Evolutionary conservation across 257 asterid species (phyloP).

Genomic region (Solanum tarapatanum): DNA sequence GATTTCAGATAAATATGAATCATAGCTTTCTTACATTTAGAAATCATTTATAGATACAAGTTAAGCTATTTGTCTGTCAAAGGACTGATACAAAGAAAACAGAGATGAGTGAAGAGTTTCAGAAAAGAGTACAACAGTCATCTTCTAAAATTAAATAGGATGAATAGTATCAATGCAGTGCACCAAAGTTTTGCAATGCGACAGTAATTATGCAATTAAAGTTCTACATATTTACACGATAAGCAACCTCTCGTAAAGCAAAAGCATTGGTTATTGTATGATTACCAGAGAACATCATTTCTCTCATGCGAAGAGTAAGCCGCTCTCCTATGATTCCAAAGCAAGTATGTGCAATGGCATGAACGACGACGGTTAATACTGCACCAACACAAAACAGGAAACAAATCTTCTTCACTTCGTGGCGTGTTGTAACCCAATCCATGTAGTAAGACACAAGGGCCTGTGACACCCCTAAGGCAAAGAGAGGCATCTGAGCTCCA

Average conservation of each 20-base stretch:
- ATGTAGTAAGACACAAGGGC: slow-evolving; percentile 94
- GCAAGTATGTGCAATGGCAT: slow-evolving; percentile 63
- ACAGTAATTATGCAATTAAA: background rate
- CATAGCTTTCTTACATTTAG: background rate
- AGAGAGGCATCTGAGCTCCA: slow-evolving; percentile 94
- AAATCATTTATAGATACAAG: background rate
- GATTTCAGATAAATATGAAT: background rate
- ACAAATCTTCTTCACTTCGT: slow-evolving; percentile 70
- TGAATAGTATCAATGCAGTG: background rate
- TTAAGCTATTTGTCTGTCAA: background rate
- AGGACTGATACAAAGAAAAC: background rate
- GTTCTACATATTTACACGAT: background rate
- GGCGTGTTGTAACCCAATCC: slow-evolving; percentile 92
- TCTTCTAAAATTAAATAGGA: background rate
- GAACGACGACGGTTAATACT: slow-evolving; percentile 60
- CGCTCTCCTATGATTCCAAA: slow-evolving; percentile 95
- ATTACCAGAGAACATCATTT: slow-evolving; percentile 77
- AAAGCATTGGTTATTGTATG: background rate
- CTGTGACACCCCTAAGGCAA: slow-evolving; percentile 90
- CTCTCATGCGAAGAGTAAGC: slow-evolving; percentile 85
- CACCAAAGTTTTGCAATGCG: background rate
- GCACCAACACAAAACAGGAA: slow-evolving; percentile 87
- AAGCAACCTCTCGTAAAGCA: background rate
- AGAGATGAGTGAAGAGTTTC: background rate
- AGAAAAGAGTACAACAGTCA: background rate